Evolutionary conservation across 2,329 filamentous ascomycete species (phyloP), one percentile per base, ranked within the genome.

Genomic region (Phaeophleospora eucalypticola): DNA sequence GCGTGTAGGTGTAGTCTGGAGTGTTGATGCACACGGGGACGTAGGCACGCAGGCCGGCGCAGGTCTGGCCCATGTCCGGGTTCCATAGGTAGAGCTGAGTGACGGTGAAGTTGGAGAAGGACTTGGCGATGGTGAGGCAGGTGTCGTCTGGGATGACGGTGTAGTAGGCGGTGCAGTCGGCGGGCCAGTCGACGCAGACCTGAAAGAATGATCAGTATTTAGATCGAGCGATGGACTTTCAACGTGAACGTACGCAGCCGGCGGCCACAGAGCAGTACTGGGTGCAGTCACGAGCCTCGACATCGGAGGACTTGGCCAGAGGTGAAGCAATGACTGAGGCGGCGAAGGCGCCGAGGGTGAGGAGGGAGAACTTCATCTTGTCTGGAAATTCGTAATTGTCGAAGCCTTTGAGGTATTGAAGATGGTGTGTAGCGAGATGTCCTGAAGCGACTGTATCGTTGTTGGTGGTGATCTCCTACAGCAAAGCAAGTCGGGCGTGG

Each of bases 41-140:
- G 45, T 58, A 62, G n/a, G 61, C 64, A 21, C 55, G 60, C 2
- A 67, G 55, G 10, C 63, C 59, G 41, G 58, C 61, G 46, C 62
- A 65, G 14, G 52, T 48, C 16, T 56, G 54, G 36, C 61, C 58
- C 39, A 58, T 51, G 17, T 36, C 43, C 1, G 65, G 65, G 53
- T 67, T 67, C 65, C 65, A 67, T n/a, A 57, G 53, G 49, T 61
- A 63, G 35, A 66, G 56, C 36, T 65, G 63, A 10, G 60, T 58
- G 7, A 63, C 58, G 19, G 63, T 66, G 58, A 67, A 66, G 53
- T 63, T 66, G 44, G 54, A 47, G 57, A 57, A 66, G 21, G 48
- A 49, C 38, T 59, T 49, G 36, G 62, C 63, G 44, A 67, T 60
- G 38, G 51, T 56, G 29, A 56, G 49, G 49, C 65, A 67, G 45